These are phyloP conservation scores for Parastagonospora avenae DNA, from an alignment of 2,329 filamentous ascomycete genomes.

Conservation along the genomic window DNA sequence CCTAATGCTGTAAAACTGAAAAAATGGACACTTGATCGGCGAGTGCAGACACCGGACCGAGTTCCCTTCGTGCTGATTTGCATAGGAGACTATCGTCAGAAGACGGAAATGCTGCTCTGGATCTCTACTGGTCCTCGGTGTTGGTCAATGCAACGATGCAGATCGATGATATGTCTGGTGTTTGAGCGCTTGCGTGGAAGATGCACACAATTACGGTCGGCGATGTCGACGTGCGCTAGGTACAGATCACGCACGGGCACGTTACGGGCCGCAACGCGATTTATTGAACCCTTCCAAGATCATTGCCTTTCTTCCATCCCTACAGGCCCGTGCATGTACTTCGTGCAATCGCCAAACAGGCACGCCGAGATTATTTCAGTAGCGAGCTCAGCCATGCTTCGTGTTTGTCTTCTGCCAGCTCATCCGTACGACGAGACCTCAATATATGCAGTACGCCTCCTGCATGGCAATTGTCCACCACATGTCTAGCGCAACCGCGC, in stretches of 20 bases:
- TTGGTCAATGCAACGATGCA: slow-evolving; percentile 4
- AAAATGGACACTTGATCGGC: too few species aligned
- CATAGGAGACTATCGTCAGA: too few species aligned
- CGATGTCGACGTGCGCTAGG: slow-evolving; percentile 6
- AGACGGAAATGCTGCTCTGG: neutral
- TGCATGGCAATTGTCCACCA: neutral
- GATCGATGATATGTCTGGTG: slow-evolving; percentile 15
- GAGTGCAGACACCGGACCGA: too few species aligned
- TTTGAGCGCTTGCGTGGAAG: slow-evolving; percentile 1
- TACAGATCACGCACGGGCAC: neutral
- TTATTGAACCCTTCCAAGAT: too few species aligned
- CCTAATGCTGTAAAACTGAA: too few species aligned
- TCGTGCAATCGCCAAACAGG: too few species aligned
- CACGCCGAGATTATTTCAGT: too few species aligned
- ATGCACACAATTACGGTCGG: slow-evolving; percentile 1
- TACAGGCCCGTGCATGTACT: too few species aligned
- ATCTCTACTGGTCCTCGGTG: slow-evolving; percentile 2
- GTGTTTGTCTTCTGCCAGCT: too few species aligned
- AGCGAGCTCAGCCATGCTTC: too few species aligned
- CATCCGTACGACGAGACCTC: neutral
- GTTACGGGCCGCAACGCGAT: slow-evolving; percentile 7
- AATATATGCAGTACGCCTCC: neutral
- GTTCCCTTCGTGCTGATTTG: too few species aligned
- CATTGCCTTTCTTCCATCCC: too few species aligned
- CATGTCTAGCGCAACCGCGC: neutral